Evolutionary conservation across 2,329 filamentous ascomycete genomes (phyloP), one percentile per base, ranked within the genome.

Genomic region (Trichoderma polysporum): DNA sequence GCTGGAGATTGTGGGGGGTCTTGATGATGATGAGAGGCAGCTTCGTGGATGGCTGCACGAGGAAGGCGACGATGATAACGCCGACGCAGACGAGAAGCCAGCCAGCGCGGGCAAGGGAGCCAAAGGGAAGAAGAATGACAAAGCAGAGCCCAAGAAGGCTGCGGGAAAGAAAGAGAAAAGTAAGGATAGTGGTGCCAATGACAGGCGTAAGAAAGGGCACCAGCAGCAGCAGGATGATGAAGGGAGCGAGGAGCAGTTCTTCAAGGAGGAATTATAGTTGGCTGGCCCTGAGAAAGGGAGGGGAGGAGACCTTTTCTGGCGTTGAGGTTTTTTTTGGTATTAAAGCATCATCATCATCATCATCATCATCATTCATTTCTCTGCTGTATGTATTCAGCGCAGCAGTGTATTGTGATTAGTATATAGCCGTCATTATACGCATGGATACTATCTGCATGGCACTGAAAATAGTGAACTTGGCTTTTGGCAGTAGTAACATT

Each of bases 1-100:
- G 73, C 81, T 97, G 68, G 91, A 95, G 77, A 83, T 95, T 15
- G 86, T 95, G 1, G 90, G 95, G 73, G 83, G 87, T 12, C 86
- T 89, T 1, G 84, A 86, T 25, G 80, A 83, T 4, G 74, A 76
- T 4, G 83, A 85, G 25, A 74, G 79, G 69, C 90, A 93, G 74
- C 86, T 94, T 47, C 82, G 90, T 52, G 91, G 90, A 0, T 86
- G 91, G 49, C 85, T 94, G 17, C 88, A 90, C 31, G 84, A 83
- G 10, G 76, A 80, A 9, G 69, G 67, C 2, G 69, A 49, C 7
- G 41, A 29, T 9, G 63, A 31, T 1, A 13, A 39, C 6, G n/a
- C n/a, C n/a, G 19, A 52, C 10, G 64, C 66, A 19, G 68, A 71
- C 47, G 66, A 67, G 19, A 64, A 27, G n/a, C 15, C 39, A n/a